Percentiles rank a stretch among this genome's conserved stretches.
These are phyloP conservation scores for Ophiostoma montium DNA, from an alignment of 2,329 filamentous ascomycete genomes.

Conservation along the genomic window DNA sequence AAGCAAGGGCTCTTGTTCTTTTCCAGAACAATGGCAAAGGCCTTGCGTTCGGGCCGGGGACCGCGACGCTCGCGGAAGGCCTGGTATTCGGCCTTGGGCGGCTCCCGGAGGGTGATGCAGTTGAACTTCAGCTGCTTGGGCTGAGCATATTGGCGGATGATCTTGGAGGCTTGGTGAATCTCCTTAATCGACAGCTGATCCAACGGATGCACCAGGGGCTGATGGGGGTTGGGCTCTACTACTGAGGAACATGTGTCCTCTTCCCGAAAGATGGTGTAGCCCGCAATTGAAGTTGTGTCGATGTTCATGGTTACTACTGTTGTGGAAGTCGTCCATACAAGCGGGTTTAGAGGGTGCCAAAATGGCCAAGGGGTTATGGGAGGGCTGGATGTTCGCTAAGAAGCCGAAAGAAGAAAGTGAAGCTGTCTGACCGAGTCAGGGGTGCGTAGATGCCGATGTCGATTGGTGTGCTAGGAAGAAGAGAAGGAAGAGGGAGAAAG, in stretches of 20 bases:
- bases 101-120: constrained; percentile 72
- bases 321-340: constrained; percentile 13
- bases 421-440: not conserved
- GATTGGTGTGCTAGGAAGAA: not conserved
- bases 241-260: constrained; percentile 25
- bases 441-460: not conserved
- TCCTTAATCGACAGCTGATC: constrained; percentile 41
- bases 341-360: constrained; percentile 5
- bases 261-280: constrained; percentile 31
- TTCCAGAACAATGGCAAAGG: constrained; percentile 70
- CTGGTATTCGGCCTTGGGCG: constrained; percentile 71
- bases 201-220: constrained; percentile 24
- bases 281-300: constrained; percentile 29
- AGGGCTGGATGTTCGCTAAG: not conserved
- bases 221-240: constrained; percentile 17
- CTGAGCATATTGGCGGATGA: constrained; percentile 54
- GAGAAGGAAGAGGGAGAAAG: not conserved
- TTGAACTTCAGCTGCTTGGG: constrained; percentile 66
- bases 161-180: constrained; percentile 44
- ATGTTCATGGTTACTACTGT: constrained; percentile 22
- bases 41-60: constrained; percentile 45
- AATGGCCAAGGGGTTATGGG: not conserved
- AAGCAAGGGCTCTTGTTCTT: constrained; percentile 66
- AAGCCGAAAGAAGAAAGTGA: not conserved
- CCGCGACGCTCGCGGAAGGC: constrained; percentile 59